Percentiles rank a stretch among this genome's conserved stretches.
These are phyloP conservation scores for Fraxinus quadrangulata DNA, from an alignment of 257 asterid species.

Conservation along the genomic window DNA sequence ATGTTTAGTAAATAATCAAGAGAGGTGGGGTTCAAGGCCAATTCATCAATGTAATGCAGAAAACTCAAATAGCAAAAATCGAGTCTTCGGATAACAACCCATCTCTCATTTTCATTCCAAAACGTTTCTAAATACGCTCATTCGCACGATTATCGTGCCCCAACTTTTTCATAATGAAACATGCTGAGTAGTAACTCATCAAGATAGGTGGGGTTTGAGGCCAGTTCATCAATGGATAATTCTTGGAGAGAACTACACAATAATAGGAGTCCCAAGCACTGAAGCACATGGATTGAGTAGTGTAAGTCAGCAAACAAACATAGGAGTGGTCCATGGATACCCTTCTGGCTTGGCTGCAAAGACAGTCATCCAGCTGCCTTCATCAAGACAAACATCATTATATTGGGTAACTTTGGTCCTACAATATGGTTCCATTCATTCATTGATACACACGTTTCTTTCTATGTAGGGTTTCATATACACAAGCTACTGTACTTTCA, in stretches of 20 bases:
- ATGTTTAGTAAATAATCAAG: constrained; percentile 9
- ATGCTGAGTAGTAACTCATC: neutral
- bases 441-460: constrained; percentile 11
- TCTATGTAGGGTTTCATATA: neutral
- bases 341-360: constrained; percentile 48
- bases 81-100: neutral
- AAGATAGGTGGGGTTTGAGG: neutral
- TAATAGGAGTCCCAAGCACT: constrained; percentile 36
- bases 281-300: constrained; percentile 47
- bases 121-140: neutral
- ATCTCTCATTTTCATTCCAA: neutral
- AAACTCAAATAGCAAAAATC: neutral
- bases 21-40: constrained; percentile 36
- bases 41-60: neutral
- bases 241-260: constrained; percentile 44
- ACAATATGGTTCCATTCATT: neutral
- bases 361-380: constrained; percentile 61
- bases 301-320: constrained; percentile 37
- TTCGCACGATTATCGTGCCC: neutral
- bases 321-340: constrained; percentile 43
- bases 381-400: constrained; percentile 31
- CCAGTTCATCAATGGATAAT: constrained; percentile 56
- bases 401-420: neutral
- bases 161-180: neutral
- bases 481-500: neutral